These are phyloP conservation scores for Crithidia expoeki DNA, from an alignment of 208 protist species.

Conservation along the genomic window DNA sequence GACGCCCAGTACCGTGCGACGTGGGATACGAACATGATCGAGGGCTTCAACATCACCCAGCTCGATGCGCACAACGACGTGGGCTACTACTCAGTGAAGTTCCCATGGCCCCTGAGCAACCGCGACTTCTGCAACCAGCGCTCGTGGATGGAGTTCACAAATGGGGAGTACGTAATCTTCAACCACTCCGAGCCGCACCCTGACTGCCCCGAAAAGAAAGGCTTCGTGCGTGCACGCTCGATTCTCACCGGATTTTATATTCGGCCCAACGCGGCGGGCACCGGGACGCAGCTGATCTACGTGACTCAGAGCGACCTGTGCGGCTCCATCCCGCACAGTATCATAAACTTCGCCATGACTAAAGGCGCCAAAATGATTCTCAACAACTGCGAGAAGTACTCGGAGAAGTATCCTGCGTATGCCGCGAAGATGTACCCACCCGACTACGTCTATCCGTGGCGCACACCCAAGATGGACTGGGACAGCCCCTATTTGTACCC, in stretches of 20 bases:
- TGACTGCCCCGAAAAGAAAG: conserved; percentile 75
- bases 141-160: conserved; percentile 92
- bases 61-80: conserved; percentile 90
- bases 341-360: conserved; percentile 84
- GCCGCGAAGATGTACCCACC: conserved; percentile 55
- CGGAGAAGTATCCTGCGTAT: conserved; percentile 67
- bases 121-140: conserved; percentile 92
- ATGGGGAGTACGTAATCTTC: conserved; percentile 92
- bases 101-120: conserved; percentile 87
- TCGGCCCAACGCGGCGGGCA: conserved; percentile 39
- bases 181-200: conserved; percentile 89
- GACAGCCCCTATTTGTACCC: conserved; percentile 70
- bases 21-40: conserved; percentile 90
- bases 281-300: conserved; percentile 72
- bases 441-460: conserved; percentile 69
- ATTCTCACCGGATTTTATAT: conserved; percentile 89
- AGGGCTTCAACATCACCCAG: conserved; percentile 83
- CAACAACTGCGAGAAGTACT: conserved; percentile 69
- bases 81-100: conserved; percentile 89
- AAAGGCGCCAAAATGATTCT: conserved; percentile 64
- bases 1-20: conserved; percentile 82
- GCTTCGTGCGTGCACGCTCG: conserved; percentile 79
- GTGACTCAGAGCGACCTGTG: conserved; percentile 88
- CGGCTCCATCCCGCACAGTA: conserved; percentile 77
- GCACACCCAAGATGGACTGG: conserved; percentile 83